phyloP scores from a whole-genome alignment of 352 stramenopile species.

The Discostella stelligera region DNA sequence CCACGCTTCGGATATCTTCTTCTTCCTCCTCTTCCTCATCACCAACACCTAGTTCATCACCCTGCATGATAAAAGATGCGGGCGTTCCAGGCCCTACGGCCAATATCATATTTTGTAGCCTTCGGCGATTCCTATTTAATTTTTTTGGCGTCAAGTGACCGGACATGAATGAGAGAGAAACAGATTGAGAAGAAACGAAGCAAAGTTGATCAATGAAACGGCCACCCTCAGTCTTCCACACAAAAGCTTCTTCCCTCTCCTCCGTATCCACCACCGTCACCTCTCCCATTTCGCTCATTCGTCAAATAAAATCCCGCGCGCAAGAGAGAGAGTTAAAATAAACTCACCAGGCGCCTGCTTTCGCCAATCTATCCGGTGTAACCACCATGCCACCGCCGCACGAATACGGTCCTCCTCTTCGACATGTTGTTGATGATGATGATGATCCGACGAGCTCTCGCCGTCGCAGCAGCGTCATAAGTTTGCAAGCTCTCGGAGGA shows the following conservation, averaged over 20 bases:
- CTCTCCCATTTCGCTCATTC: background rate
- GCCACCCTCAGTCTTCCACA: too few species aligned
- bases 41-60: slow-evolving; percentile 16
- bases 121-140: background rate
- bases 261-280: too few species aligned
- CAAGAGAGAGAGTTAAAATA: too few species aligned
- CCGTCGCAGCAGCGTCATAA: background rate
- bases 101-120: slow-evolving; percentile 79
- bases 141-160: background rate
- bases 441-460: background rate
- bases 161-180: background rate
- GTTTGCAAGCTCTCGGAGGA: background rate
- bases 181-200: background rate
- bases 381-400: slow-evolving; percentile 8
- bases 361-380: slow-evolving; percentile 11
- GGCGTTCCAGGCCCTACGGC: slow-evolving; percentile 70
- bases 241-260: too few species aligned
- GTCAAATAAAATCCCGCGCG: too few species aligned
- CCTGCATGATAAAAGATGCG: slow-evolving; percentile 36
- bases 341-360: slow-evolving; percentile 33
- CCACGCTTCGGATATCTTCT: slow-evolving; percentile 12
- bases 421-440: background rate
- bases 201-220: slow-evolving; percentile 9
- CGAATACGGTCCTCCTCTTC: background rate
- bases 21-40: slow-evolving; percentile 20